Percentiles rank a stretch among this genome's conserved stretches.
These are phyloP conservation scores for Saccharomyces pastorianus DNA, from an alignment of 1,139 yeast genomes.

Conservation along the genomic window DNA sequence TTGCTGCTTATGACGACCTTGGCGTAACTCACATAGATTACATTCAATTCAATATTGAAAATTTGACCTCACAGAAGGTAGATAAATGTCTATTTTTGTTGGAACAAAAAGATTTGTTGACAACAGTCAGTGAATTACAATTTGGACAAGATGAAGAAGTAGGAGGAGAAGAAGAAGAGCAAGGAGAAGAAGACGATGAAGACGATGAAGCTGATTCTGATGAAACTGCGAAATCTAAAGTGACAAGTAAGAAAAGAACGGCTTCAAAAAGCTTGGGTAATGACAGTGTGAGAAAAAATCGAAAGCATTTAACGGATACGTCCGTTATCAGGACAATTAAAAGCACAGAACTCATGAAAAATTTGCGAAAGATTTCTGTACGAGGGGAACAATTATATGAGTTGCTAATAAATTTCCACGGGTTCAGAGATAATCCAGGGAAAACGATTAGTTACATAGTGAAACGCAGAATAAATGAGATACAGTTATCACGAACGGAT, in stretches of 20 bases:
- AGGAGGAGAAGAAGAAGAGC: background rate
- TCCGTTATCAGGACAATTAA: constrained; percentile 10
- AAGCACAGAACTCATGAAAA: constrained; percentile 20
- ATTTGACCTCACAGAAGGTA: constrained; percentile 5
- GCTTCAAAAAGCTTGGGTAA: background rate
- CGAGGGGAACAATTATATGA: constrained; percentile 20
- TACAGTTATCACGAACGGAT: constrained; percentile 13
- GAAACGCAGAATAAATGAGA: constrained; percentile 15
- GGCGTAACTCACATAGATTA: constrained; percentile 8
- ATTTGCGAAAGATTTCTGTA: constrained; percentile 14
- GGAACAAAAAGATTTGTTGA: constrained; percentile 10
- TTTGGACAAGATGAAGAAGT: constrained; percentile 15
- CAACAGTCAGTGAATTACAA: constrained; percentile 13
- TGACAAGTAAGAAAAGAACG: background rate
- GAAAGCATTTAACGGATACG: background rate
- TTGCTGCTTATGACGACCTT: constrained; percentile 5
- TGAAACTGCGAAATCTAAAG: background rate
- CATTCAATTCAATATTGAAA: constrained; percentile 14
- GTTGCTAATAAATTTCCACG: constrained; percentile 24
- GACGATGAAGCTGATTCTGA: background rate
- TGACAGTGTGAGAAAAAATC: background rate
- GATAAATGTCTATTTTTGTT: constrained; percentile 8
- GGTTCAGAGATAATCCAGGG: constrained; percentile 27
- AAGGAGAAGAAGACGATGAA: too few species aligned
- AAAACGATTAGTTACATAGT: constrained; percentile 21